These are phyloP conservation scores for Ploettnerulaceae sp. DNA, from an alignment of 2,329 filamentous ascomycete species.

Conservation along the genomic window DNA sequence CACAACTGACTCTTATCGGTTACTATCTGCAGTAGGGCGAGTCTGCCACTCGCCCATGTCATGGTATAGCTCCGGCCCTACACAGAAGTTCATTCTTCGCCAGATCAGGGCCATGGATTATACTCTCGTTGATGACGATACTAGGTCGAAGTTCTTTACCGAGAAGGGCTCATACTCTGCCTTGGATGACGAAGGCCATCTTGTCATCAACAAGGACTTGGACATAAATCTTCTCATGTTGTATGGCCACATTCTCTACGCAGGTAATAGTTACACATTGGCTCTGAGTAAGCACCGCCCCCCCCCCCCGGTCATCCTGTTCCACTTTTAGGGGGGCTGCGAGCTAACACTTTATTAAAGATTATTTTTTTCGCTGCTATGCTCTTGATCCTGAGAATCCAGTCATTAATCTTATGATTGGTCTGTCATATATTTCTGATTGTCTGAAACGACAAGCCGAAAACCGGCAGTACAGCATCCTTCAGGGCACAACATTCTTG, in stretches of 20 bases:
- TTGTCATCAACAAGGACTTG: slow-evolving; percentile 38
- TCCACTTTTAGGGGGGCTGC: no score
- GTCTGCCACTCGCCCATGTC: slow-evolving; percentile 67
- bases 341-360: slow-evolving; percentile 38
- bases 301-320: slow-evolving; percentile 2
- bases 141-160: slow-evolving; percentile 40
- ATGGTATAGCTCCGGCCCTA: slow-evolving; percentile 75
- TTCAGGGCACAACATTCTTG: slow-evolving; percentile 80
- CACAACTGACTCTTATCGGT: slow-evolving; percentile 74
- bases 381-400: slow-evolving; percentile 72
- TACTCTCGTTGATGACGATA: slow-evolving; percentile 49
- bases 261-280: slow-evolving; percentile 75
- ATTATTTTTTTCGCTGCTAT: slow-evolving; percentile 78
- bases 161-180: slow-evolving; percentile 39
- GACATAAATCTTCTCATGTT: slow-evolving; percentile 81
- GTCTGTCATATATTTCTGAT: slow-evolving; percentile 81
- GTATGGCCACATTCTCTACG: slow-evolving; percentile 86
- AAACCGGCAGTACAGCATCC: slow-evolving; percentile 81
- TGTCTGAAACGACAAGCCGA: slow-evolving; percentile 84
- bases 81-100: slow-evolving; percentile 85
- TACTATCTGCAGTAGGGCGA: slow-evolving; percentile 74
- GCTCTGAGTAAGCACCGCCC: slow-evolving; percentile 59
- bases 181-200: slow-evolving; percentile 34
- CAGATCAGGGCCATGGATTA: slow-evolving; percentile 89
- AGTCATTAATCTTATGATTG: slow-evolving; percentile 75